These are phyloP conservation scores for Geotrichum reessii DNA, from an alignment of 1,139 yeast species.

Conservation along the genomic window DNA sequence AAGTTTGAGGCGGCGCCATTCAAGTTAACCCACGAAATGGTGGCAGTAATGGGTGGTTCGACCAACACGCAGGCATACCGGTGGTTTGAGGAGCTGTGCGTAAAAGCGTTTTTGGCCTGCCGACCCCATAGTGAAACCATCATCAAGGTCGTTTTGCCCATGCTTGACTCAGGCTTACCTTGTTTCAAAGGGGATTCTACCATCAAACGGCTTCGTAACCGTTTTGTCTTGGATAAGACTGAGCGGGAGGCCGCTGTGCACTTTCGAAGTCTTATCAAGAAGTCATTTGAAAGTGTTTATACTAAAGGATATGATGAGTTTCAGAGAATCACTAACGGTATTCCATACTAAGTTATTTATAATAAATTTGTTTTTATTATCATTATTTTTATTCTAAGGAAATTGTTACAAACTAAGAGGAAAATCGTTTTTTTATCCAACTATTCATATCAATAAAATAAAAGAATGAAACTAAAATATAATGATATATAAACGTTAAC, in stretches of 20 bases:
- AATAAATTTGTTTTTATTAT: background rate
- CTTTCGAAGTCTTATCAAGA: constrained; percentile 69
- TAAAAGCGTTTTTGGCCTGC: constrained; percentile 84
- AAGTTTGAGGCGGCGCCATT: constrained; percentile 96
- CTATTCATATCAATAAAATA: background rate
- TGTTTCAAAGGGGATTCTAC: constrained; percentile 85
- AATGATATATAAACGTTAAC: background rate
- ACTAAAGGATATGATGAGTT: constrained; percentile 97
- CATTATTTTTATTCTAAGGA: background rate
- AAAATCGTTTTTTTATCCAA: background rate
- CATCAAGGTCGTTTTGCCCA: constrained; percentile 79
- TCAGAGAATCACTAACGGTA: constrained; percentile 93
- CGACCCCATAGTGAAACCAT: constrained; percentile 87
- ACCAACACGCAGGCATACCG: constrained; percentile 78
- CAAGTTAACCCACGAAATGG: constrained; percentile 94
- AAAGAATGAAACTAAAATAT: background rate
- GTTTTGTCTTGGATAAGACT: constrained; percentile 75
- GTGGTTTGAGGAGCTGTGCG: constrained; percentile 94
- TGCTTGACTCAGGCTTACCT: constrained; percentile 93
- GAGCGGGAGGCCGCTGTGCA: constrained; percentile 81
- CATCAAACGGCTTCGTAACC: constrained; percentile 62
- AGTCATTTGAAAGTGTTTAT: constrained; percentile 79
- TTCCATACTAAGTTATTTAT: constrained; percentile 62
- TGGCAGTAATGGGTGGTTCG: constrained; percentile 88
- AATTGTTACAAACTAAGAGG: too few species aligned